Evolutionary conservation across 2,329 filamentous ascomycete genomes (phyloP).

Genomic region (Verticillium nubilum): DNA sequence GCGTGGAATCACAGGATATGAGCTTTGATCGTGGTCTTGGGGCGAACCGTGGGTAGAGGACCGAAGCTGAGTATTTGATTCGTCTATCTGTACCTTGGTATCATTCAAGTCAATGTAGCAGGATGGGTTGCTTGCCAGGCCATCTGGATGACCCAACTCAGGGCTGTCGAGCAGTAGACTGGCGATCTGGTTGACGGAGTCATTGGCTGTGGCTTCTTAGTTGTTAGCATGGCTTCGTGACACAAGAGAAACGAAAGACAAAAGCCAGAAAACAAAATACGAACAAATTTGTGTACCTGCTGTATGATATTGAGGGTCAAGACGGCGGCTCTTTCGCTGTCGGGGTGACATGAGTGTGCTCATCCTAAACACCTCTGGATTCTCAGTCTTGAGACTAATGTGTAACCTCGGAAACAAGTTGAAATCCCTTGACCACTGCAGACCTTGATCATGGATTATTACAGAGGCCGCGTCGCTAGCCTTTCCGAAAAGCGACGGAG

Average conservation of each 20-base stretch:
- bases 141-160: neutral
- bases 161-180: conserved; percentile 8
- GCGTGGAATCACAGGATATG: conserved; percentile 6
- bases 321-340: too few relatives aligned
- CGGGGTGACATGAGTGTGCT: too few relatives aligned
- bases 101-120: neutral
- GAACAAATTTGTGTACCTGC: too few relatives aligned
- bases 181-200: conserved; percentile 7
- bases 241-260: neutral
- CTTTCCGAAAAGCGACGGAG: too few relatives aligned
- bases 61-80: neutral
- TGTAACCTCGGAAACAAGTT: too few relatives aligned
- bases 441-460: too few relatives aligned
- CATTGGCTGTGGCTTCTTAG: neutral
- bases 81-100: neutral
- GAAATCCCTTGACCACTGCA: too few relatives aligned
- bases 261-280: neutral
- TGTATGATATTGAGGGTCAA: too few relatives aligned
- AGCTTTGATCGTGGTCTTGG: neutral
- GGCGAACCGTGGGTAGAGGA: neutral
- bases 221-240: neutral
- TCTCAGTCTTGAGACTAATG: too few relatives aligned
- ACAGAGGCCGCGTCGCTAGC: too few relatives aligned
- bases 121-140: conserved; percentile 9
- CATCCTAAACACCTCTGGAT: too few relatives aligned